A percentile compares a stretch with the other conserved stretches of the same genome.
phyloP scores from a whole-genome alignment of 2,329 filamentous ascomycete species.

The Sporothrix pallida region DNA sequence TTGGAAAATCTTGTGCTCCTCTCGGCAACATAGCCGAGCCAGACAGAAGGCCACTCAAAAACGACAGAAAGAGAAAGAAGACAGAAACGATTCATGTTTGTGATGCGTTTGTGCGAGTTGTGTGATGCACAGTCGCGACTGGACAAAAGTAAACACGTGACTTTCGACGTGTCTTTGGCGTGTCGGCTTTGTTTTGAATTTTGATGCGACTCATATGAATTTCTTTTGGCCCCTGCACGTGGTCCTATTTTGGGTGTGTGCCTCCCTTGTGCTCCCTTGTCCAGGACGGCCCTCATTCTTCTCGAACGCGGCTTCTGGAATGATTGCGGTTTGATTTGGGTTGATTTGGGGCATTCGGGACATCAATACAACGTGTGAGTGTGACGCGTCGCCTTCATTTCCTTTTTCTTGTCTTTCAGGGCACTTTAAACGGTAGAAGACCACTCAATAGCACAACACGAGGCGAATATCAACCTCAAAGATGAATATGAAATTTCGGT shows the following conservation, averaged over 20 bases:
- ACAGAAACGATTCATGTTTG: not conserved
- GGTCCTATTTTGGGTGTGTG: slow-evolving; percentile 8
- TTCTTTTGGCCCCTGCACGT: slow-evolving; percentile 6
- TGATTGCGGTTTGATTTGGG: not conserved
- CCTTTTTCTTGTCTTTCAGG: not conserved
- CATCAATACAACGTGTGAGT: slow-evolving; percentile 4
- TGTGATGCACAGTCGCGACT: not conserved
- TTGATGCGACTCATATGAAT: not conserved
- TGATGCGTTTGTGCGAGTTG: not conserved
- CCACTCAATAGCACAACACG: no score
- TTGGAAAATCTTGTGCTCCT: not conserved
- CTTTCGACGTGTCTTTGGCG: not conserved
- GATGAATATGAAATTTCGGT: slow-evolving; percentile 6
- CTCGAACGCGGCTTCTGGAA: slow-evolving; percentile 6
- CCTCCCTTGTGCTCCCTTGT: not conserved
- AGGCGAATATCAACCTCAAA: not conserved
- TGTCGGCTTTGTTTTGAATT: slow-evolving; percentile 10
- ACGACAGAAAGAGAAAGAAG: not conserved
- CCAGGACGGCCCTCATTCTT: not conserved
- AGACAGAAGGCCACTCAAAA: not conserved
- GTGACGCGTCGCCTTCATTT: slow-evolving; percentile 22
- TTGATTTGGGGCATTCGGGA: no score
- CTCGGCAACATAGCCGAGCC: slow-evolving; percentile 12
- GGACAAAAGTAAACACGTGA: not conserved
- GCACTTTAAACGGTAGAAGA: slow-evolving; percentile 6